phyloP scores from a whole-genome alignment of 2,329 filamentous ascomycete species.

The Fusarium guadeloupense region DNA sequence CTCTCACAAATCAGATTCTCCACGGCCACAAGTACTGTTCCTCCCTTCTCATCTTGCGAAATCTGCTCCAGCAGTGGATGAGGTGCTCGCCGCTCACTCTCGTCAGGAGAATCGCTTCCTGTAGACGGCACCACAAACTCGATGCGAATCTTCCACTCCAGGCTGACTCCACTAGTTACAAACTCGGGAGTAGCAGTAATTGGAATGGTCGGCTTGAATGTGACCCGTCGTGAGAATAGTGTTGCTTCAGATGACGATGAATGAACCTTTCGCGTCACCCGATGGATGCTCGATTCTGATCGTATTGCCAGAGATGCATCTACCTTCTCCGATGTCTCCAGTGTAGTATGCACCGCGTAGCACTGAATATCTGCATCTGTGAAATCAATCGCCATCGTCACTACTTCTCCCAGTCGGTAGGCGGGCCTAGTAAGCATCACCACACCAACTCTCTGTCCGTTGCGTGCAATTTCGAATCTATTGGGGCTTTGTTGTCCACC shows the following conservation, averaged over 20 bases:
- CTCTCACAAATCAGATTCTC: constrained; percentile 86
- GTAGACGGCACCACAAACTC: constrained; percentile 87
- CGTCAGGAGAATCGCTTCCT: constrained; percentile 33
- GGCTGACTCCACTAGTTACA: constrained; percentile 84
- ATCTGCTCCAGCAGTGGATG: constrained; percentile 78
- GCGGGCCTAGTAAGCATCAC: constrained; percentile 88
- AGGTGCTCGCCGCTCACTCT: constrained; percentile 33
- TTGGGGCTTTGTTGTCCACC: constrained; percentile 84
- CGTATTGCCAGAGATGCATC: constrained; percentile 83
- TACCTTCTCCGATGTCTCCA: constrained; percentile 89
- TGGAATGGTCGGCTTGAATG: constrained; percentile 86
- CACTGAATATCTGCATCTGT: constrained; percentile 78
- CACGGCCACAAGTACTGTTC: constrained; percentile 76
- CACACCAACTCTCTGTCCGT: constrained; percentile 89
- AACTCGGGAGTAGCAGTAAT: constrained; percentile 88
- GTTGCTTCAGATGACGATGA: constrained; percentile 82
- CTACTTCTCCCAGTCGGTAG: constrained; percentile 87
- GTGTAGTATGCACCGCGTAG: constrained; percentile 82
- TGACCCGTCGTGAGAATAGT: constrained; percentile 79
- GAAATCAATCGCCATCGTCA: constrained; percentile 88
- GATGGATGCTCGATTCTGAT: constrained; percentile 84
- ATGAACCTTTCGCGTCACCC: constrained; percentile 85
- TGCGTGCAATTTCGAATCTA: constrained; percentile 92
- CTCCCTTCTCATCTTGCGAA: constrained; percentile 79
- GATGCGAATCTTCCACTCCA: constrained; percentile 89